Evolutionary conservation across 2,329 filamentous ascomycete species (phyloP), one percentile per base, ranked within the genome.

Genomic region (Phyllosticta citribraziliensis): DNA sequence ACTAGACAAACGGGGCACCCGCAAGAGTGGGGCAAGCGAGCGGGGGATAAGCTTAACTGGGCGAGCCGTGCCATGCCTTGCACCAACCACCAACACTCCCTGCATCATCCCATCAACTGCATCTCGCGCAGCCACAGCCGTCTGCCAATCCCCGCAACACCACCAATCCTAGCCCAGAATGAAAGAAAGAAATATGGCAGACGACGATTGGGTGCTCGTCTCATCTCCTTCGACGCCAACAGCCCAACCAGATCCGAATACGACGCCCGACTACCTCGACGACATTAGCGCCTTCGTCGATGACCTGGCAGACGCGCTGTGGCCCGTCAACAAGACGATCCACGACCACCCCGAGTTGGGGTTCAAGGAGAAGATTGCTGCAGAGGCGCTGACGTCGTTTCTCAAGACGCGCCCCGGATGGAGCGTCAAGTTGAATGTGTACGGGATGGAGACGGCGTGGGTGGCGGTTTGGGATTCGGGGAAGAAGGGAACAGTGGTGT

Each of bases 361-460:
- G 0, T 81, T 75, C 63, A 65, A 80, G 47, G 79, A 82, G 63
- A 72, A 73, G 61, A 77, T 78, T 52, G 79, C 80, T 0, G 81
- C 84, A 65, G 73, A 79, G 14, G 72, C 76, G 3, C 69, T 84
- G 56, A 81, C 79, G 0, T 71, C 72, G 5, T 84, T 80, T 62
- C 72, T 82, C 67, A 69, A 69, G 14, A 70, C 67, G 14, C 74
- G 73, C 57, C 57, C 71, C 14, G 77, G 74, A 40, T 83, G 81
- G 80, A 71, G 75, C 30, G 80, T 84, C 25, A 81, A 75, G 1
- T 74, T 74, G 1, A 80, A 79, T 1, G 80, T 79, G 0, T 82
- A 81, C 64, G 77, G 75, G 9, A 73, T 84, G 63, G 71, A 73
- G 35, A 84, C 81, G 2, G 81, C 81, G 12, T 83, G 81, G 74